Percentiles rank a stretch among this genome's conserved stretches.
phyloP scores from a whole-genome alignment of 176 grass and related monocot genomes.

The Rhynchospora breviuscula region DNA sequence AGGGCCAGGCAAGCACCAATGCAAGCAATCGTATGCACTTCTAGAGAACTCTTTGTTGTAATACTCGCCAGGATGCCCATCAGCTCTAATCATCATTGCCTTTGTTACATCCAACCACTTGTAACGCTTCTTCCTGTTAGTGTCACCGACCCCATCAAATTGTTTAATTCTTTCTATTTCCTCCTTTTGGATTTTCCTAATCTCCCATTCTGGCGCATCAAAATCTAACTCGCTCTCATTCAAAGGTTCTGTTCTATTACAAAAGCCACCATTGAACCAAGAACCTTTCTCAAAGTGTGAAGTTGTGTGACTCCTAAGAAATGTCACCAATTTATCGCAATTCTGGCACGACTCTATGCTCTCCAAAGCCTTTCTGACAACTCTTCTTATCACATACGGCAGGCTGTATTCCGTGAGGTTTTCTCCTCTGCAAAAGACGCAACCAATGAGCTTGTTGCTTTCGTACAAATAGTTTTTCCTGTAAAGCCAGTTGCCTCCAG shows the following conservation, averaged over 20 bases:
- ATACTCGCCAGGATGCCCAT: constrained; percentile 57
- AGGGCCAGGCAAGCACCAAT: constrained; percentile 73
- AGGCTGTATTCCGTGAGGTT: constrained; percentile 41
- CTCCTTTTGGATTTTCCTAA: constrained; percentile 57
- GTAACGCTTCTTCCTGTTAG: too few relatives aligned
- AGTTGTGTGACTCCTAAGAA: constrained; percentile 59
- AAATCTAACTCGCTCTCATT: constrained; percentile 21
- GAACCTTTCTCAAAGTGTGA: constrained; percentile 66
- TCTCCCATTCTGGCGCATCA: constrained; percentile 32
- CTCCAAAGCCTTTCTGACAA: constrained; percentile 34
- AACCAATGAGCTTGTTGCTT: constrained; percentile 45
- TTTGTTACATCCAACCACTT: constrained; percentile 54
- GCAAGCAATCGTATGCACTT: constrained; percentile 63
- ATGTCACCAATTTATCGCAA: constrained; percentile 32
- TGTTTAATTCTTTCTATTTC: constrained; percentile 47
- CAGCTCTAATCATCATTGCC: constrained; percentile 88
- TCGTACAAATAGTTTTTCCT: constrained; percentile 51
- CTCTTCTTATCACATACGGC: constrained; percentile 35
- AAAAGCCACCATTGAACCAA: constrained; percentile 58
- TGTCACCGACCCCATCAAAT: constrained; percentile 28
- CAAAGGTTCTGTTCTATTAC: constrained; percentile 57
- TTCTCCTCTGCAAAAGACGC: constrained; percentile 46
- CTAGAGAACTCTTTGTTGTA: constrained; percentile 38
- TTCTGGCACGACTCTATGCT: constrained; percentile 33
- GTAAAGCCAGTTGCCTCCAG: constrained; percentile 52